Percentiles rank a stretch among this genome's conserved stretches.
phyloP scores from a whole-genome alignment of 768 basidiomycete genomes.

The Russula griseocarnosa region DNA sequence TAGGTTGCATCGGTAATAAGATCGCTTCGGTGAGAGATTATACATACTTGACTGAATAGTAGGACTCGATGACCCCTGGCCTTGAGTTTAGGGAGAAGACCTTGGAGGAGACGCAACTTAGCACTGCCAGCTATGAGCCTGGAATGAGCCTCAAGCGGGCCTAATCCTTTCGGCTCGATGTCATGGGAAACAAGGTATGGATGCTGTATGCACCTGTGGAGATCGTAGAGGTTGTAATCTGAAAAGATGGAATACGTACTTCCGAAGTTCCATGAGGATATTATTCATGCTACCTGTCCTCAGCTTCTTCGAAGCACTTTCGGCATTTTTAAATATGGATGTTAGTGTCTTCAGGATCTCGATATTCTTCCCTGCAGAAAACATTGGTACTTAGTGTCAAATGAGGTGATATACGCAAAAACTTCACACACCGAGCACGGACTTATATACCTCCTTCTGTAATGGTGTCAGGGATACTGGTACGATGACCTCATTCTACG shows the following conservation, averaged over 20 bases:
- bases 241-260: slow-evolving; percentile 45
- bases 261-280: slow-evolving; percentile 82
- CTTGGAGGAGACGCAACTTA: slow-evolving; percentile 77
- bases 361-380: slow-evolving; percentile 58
- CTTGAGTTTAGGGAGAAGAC: slow-evolving; percentile 77
- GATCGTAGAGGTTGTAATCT: not conserved
- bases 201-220: slow-evolving; percentile 76
- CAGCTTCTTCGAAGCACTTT: slow-evolving; percentile 32
- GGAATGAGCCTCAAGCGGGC: slow-evolving; percentile 60
- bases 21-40: slow-evolving; percentile 2
- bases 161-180: slow-evolving; percentile 68
- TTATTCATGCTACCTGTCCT: slow-evolving; percentile 67
- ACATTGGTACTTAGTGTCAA: slow-evolving; percentile 27
- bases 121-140: slow-evolving; percentile 79
- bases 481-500: slow-evolving; percentile 84
- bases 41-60: slow-evolving; percentile 81
- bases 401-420: slow-evolving; percentile 19
- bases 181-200: slow-evolving; percentile 80
- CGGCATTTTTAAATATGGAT: slow-evolving; percentile 37
- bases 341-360: slow-evolving; percentile 61
- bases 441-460: slow-evolving; percentile 85
- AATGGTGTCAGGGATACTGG: slow-evolving; percentile 83
- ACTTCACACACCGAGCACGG: slow-evolving; percentile 59
- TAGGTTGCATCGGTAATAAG: not conserved
- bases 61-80: slow-evolving; percentile 84